These are phyloP conservation scores for Cucumis cinereus DNA, from an alignment of 306 rosid species.

Conservation along the genomic window DNA sequence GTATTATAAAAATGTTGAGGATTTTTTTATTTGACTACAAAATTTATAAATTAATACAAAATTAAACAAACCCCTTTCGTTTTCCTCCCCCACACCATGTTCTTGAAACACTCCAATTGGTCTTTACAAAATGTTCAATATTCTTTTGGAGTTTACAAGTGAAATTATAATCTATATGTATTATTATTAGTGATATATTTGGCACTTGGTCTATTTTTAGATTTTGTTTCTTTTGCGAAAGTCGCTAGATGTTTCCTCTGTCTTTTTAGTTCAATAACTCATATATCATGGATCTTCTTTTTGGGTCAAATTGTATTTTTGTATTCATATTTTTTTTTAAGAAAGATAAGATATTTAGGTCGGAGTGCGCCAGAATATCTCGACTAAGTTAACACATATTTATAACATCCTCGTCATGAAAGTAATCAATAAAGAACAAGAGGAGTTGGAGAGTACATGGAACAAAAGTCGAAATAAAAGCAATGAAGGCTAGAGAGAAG, in stretches of 20 bases:
- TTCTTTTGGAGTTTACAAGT: neutral
- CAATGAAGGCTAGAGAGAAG: no score
- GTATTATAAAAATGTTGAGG: neutral
- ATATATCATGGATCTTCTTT: no score
- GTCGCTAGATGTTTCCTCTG: neutral
- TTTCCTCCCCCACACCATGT: neutral
- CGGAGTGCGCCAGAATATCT: no score
- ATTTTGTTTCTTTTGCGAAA: neutral
- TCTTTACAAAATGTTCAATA: neutral
- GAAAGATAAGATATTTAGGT: no score
- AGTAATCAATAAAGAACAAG: no score
- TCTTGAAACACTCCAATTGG: neutral
- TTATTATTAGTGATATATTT: neutral
- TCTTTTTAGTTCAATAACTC: neutral
- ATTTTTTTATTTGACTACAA: neutral
- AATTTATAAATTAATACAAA: neutral
- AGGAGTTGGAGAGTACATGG: no score
- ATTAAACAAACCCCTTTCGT: neutral
- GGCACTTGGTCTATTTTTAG: neutral
- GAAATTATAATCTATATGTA: neutral
- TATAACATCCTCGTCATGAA: no score
- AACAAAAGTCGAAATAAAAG: no score
- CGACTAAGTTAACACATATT: no score
- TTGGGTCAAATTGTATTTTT: neutral
- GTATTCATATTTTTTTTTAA: neutral